Evolutionary conservation across 129 eudicot species (phyloP).

Genomic region (Smallanthus sonchifolius): DNA sequence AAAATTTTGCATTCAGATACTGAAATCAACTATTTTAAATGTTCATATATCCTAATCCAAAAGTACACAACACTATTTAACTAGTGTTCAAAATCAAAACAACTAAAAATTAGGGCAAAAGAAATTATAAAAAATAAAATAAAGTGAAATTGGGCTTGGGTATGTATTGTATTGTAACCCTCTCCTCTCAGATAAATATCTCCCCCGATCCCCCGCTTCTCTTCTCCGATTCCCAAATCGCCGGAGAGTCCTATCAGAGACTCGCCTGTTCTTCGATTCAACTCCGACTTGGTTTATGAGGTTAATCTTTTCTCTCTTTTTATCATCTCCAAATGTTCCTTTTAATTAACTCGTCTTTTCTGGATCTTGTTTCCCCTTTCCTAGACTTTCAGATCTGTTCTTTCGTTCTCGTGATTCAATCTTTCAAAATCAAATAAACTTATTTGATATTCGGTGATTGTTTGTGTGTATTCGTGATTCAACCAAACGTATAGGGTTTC

Average conservation of each 20-base stretch:
- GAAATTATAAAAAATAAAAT: not conserved
- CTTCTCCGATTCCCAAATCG: slow-evolving; percentile 17
- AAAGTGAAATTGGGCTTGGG: slow-evolving; percentile 2
- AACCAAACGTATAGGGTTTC: slow-evolving; percentile 7
- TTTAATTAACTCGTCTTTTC: not conserved
- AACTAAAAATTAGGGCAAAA: too few relatives aligned
- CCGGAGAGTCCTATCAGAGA: slow-evolving; percentile 35
- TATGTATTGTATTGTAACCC: slow-evolving; percentile 10
- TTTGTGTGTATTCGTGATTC: not conserved
- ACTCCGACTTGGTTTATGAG: slow-evolving; percentile 72
- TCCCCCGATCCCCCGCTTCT: not conserved
- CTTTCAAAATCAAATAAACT: not conserved
- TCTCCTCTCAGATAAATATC: slow-evolving; percentile 19
- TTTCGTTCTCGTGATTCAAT: not conserved
- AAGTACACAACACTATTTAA: too few relatives aligned
- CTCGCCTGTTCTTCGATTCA: slow-evolving; percentile 36
- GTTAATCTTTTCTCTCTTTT: slow-evolving; percentile 3
- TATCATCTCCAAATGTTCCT: not conserved
- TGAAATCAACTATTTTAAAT: too few relatives aligned
- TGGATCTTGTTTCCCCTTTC: slow-evolving; percentile 9
- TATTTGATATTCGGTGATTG: not conserved
- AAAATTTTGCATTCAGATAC: too few relatives aligned
- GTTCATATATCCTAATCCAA: too few relatives aligned
- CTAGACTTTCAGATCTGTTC: slow-evolving; percentile 38
- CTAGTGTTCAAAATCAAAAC: too few relatives aligned